These are phyloP conservation scores for Suhomyces taliae DNA, from an alignment of 1,139 yeast species.

Conservation along the genomic window DNA sequence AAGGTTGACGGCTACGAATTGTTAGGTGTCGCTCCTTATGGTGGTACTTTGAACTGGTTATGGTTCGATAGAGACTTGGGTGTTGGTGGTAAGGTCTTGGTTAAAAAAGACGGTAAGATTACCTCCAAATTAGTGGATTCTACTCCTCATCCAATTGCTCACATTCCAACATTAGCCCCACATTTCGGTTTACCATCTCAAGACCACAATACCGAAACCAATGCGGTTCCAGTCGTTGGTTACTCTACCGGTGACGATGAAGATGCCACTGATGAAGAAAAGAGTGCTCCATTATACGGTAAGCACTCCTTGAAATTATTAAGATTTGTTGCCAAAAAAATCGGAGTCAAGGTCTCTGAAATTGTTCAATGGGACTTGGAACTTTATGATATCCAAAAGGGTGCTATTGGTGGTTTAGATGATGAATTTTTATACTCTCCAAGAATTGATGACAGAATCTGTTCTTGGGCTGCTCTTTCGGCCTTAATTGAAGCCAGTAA, in stretches of 20 bases:
- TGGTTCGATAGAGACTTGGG: conserved; percentile 75
- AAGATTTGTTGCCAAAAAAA: conserved; percentile 54
- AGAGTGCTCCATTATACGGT: conserved; percentile 58
- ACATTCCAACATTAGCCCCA: conserved; percentile 64
- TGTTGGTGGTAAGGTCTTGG: conserved; percentile 60
- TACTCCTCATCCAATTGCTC: conserved; percentile 62
- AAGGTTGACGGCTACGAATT: conserved; percentile 59
- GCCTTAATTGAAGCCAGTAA: conserved; percentile 47
- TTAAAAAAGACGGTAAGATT: conserved; percentile 35
- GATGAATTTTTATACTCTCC: conserved; percentile 66
- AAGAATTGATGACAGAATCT: conserved; percentile 64
- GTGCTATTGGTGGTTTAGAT: conserved; percentile 58
- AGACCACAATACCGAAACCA: conserved; percentile 59
- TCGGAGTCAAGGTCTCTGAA: conserved; percentile 49
- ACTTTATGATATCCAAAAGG: conserved; percentile 63
- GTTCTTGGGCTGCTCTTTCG: conserved; percentile 59
- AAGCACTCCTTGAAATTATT: conserved; percentile 57
- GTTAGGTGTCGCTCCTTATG: conserved; percentile 67
- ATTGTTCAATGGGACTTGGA: conserved; percentile 61
- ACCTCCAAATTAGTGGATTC: conserved; percentile 52
- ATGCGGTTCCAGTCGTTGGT: conserved; percentile 63
- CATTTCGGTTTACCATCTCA: conserved; percentile 57
- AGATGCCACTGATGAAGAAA: conserved; percentile 57
- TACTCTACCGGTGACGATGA: conserved; percentile 31
- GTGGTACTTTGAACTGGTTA: conserved; percentile 53